Percentiles rank a stretch among this genome's conserved stretches.
phyloP scores from a whole-genome alignment of 257 asterid genomes.

The Petunia secreta region DNA sequence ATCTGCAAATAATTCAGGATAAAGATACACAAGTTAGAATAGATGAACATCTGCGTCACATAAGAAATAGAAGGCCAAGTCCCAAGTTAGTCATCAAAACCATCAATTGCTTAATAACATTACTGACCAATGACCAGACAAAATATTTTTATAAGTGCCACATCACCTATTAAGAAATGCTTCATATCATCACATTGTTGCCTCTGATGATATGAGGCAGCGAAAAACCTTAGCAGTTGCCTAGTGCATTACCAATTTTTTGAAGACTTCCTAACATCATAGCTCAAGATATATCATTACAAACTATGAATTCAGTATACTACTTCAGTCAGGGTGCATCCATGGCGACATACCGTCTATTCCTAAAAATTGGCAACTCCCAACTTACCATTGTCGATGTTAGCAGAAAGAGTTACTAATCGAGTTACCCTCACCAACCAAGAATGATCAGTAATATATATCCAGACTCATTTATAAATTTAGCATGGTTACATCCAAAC shows the following conservation, averaged over 20 bases:
- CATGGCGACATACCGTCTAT: not conserved
- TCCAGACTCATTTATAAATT: not conserved
- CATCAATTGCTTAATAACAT: not conserved
- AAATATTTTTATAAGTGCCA: not conserved
- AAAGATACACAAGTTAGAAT: constrained; percentile 18
- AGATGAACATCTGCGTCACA: not conserved
- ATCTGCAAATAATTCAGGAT: constrained; percentile 47
- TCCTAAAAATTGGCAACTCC: not conserved
- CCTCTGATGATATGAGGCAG: not conserved
- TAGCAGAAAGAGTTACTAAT: not conserved
- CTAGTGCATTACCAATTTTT: not conserved
- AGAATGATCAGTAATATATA: not conserved
- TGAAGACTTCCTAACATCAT: not conserved
- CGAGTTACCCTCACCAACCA: not conserved
- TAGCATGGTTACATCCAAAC: not conserved
- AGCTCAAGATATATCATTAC: constrained; percentile 18
- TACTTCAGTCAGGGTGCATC: not conserved
- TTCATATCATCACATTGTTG: constrained; percentile 1
- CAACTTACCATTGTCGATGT: not conserved
- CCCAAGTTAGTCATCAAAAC: not conserved
- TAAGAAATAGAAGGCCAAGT: not conserved
- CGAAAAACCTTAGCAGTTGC: not conserved
- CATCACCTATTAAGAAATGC: constrained; percentile 7
- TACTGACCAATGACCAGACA: not conserved
- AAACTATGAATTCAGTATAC: constrained; percentile 7